Conservation (phyloP, 169 alveolate species). For the Eimeria falciformis region DNA sequence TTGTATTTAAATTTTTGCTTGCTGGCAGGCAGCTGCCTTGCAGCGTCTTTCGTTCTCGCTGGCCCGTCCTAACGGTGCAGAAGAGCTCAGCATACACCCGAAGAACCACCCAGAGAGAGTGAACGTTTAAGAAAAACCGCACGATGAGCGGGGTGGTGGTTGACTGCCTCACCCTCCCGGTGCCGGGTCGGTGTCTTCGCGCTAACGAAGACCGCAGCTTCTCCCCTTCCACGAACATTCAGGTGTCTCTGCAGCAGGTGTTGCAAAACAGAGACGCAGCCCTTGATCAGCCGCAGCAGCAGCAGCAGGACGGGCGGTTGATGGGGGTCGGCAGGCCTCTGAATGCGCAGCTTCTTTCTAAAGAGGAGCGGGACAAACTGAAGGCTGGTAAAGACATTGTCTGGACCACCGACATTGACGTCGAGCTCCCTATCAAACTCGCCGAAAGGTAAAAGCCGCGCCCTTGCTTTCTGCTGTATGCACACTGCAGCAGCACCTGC, state of each 20-base stretch:
- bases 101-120: not conserved
- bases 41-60: not conserved
- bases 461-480: not conserved
- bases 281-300: constrained; percentile 15
- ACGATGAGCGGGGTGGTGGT: constrained; percentile 13
- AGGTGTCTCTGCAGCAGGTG: constrained; percentile 10
- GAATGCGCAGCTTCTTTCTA: not conserved
- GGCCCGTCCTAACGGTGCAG: not conserved
- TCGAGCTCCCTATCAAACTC: constrained; percentile 86
- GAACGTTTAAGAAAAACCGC: no score
- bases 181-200: not conserved
- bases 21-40: not conserved
- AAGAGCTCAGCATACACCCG: not conserved
- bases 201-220: not conserved
- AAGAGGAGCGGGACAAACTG: not conserved
- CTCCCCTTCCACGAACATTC: constrained; percentile 22
- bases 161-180: constrained; percentile 32
- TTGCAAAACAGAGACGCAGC: constrained; percentile 23
- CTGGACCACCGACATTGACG: constrained; percentile 86
- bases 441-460: constrained; percentile 46
- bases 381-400: constrained; percentile 80
- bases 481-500: not conserved
- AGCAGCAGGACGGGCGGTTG: not conserved
- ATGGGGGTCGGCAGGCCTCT: constrained; percentile 27
- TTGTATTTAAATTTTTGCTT: not conserved